Evolutionary conservation across 164 flowering plant species (phyloP), one percentile per base, ranked within the genome.

Genomic region (Liriodendron chinense): DNA sequence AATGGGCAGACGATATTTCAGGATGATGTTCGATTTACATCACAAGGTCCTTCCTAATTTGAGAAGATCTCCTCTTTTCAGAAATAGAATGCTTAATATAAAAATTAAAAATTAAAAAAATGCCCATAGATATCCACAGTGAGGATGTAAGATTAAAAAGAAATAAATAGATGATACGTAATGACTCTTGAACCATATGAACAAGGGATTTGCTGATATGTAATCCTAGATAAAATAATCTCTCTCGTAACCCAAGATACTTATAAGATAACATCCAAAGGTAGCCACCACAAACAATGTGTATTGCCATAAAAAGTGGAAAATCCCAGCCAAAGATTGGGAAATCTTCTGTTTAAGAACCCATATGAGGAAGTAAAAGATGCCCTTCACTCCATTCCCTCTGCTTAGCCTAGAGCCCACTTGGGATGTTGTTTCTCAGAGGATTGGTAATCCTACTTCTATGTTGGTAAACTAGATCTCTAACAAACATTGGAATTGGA

Each of bases 1-100:
- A 59, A 59, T 82, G 71, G 53, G 75, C 47, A 64, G 69, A 43
- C 24, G 25, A 59, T 59, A 57, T 75, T 75, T 70, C 74, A 80
- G 62, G 48, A 65, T 47, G 70, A 74, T 57, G 56, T 14, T 53
- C 66, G 57, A 75, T 28, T 75, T 68, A 23, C n/a, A 22, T 76
- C 74, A 68, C 21, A 49, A 68, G 70, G 47, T 68, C 48, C 16
- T 47, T 67, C 16, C 34, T 16, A 48, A 59, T 25, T 56, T 21
- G 16, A 70, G 26, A 48, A 61, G 47, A 24, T 63, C 34, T 12
- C 14, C 12, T 68, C 18, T 68, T 16, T 53, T 16, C 13, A 53
- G 18, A 53, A 53, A 53, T 16, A 16, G 59, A 53, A 0, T 34
- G 43, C 43, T 34, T 34, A 34, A 34, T 34, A 65, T 21, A 24